A percentile compares a stretch with the other conserved stretches of the same genome.
Conservation (phyloP, 176 grass and related monocot genomes). For the Phragmites australis region DNA sequence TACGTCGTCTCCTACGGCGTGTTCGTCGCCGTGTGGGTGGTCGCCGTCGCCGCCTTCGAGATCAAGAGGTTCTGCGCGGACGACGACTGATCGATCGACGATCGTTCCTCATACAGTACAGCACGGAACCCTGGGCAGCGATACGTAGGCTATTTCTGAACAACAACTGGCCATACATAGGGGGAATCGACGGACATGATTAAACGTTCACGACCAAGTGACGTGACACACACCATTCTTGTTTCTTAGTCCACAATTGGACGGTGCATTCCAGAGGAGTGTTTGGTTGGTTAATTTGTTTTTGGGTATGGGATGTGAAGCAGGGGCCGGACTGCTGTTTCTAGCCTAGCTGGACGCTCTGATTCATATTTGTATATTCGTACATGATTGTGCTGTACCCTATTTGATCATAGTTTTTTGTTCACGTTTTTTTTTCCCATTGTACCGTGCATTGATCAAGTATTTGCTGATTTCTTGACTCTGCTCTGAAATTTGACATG, state of each 20-base stretch:
- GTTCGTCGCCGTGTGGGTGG: constrained; percentile 69
- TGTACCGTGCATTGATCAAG: not conserved
- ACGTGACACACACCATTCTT: constrained; percentile 16
- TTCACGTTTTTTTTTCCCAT: not conserved
- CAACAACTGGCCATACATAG: not conserved
- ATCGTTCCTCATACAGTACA: not conserved
- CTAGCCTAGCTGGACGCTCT: constrained; percentile 39
- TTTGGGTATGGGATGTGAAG: constrained; percentile 43
- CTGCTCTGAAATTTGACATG: not conserved
- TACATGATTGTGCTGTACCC: constrained; percentile 35
- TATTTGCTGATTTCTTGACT: not conserved
- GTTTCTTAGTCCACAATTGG: constrained; percentile 9
- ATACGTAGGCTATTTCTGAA: not conserved
- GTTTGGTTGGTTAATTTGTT: constrained; percentile 4
- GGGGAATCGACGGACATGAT: not conserved
- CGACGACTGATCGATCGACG: constrained; percentile 34
- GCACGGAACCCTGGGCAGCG: not conserved
- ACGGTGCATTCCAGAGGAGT: constrained; percentile 8
- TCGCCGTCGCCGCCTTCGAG: constrained; percentile 59
- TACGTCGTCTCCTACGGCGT: constrained; percentile 71
- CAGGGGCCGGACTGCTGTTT: constrained; percentile 31
- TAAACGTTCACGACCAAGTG: not conserved
- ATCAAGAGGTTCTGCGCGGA: constrained; percentile 47
- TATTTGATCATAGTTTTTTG: constrained; percentile 28
- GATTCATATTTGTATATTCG: constrained; percentile 51